Evolutionary conservation across 306 rosid genomes (phyloP).

Genomic region (Castanea mollissima): DNA sequence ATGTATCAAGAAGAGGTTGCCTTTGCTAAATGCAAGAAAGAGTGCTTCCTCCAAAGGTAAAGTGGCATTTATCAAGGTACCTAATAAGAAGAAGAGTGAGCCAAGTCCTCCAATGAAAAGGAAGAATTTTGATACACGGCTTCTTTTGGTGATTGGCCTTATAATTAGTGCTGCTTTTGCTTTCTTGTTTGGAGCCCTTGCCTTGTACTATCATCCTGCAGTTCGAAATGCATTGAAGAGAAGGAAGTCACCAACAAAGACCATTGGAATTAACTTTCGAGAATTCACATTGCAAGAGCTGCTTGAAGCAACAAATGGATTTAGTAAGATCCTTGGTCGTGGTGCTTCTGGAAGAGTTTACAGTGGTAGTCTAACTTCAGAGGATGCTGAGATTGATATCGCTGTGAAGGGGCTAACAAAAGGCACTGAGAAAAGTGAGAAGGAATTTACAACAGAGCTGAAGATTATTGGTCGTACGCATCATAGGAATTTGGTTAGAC

Average conservation of each 20-base stretch:
- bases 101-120: neutral
- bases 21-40: constrained; percentile 34
- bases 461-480: constrained; percentile 37
- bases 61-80: constrained; percentile 23
- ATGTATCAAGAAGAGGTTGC: constrained; percentile 27
- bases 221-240: constrained; percentile 13
- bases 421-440: constrained; percentile 21
- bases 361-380: constrained; percentile 20
- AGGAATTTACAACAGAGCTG: constrained; percentile 39
- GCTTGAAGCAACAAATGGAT: constrained; percentile 33
- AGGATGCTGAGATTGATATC: constrained; percentile 18
- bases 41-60: constrained; percentile 35
- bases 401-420: constrained; percentile 36
- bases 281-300: constrained; percentile 39
- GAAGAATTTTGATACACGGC: constrained; percentile 12
- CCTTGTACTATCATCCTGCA: constrained; percentile 32
- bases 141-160: constrained; percentile 23
- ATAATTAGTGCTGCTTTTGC: constrained; percentile 32
- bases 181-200: constrained; percentile 28
- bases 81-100: neutral
- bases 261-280: constrained; percentile 41
- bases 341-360: constrained; percentile 37
- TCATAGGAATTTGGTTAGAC: constrained; percentile 38
- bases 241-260: constrained; percentile 1
- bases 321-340: constrained; percentile 18